Percentiles rank a stretch among this genome's conserved stretches.
phyloP scores from a whole-genome alignment of 2,329 filamentous ascomycete genomes.

The Hypoxylon sp. region DNA sequence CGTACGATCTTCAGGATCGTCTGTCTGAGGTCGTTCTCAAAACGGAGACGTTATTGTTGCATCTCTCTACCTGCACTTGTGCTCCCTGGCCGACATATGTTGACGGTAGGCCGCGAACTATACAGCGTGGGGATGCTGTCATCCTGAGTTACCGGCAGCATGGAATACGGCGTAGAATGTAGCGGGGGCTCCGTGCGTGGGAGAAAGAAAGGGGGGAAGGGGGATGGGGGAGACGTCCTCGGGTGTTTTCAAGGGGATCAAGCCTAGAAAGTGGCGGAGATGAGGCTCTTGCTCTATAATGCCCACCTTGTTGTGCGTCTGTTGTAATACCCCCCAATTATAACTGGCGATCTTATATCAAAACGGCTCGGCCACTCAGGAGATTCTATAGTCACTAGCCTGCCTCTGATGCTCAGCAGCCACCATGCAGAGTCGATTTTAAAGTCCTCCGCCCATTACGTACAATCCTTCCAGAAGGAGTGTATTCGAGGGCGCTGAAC shows the following conservation, averaged over 20 bases:
- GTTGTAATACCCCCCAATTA: constrained; percentile 3
- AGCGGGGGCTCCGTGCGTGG: neutral
- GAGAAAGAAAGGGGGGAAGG: neutral
- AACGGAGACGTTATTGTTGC: neutral
- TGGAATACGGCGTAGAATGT: neutral
- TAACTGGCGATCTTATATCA: neutral
- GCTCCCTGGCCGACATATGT: too few species aligned
- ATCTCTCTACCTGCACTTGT: too few species aligned
- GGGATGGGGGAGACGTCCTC: constrained; percentile 1
- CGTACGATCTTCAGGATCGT: neutral
- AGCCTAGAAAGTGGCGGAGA: neutral
- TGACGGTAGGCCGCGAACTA: neutral
- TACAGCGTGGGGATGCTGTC: neutral
- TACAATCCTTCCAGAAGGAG: constrained; percentile 7
- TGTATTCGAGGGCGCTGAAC: constrained; percentile 2
- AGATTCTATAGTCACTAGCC: neutral
- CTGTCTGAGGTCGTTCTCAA: neutral
- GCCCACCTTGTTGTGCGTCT: neutral
- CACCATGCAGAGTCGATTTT: constrained; percentile 17
- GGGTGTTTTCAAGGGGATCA: constrained; percentile 10
- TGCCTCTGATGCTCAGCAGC: constrained; percentile 19
- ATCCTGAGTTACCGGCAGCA: neutral
- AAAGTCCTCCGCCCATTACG: constrained; percentile 16
- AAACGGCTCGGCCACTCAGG: constrained; percentile 3
- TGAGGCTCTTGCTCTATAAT: constrained; percentile 9